Evolutionary conservation across 345 rosid genomes (phyloP), one percentile per base, ranked within the genome.

Genomic region (Lepidium didymum): DNA sequence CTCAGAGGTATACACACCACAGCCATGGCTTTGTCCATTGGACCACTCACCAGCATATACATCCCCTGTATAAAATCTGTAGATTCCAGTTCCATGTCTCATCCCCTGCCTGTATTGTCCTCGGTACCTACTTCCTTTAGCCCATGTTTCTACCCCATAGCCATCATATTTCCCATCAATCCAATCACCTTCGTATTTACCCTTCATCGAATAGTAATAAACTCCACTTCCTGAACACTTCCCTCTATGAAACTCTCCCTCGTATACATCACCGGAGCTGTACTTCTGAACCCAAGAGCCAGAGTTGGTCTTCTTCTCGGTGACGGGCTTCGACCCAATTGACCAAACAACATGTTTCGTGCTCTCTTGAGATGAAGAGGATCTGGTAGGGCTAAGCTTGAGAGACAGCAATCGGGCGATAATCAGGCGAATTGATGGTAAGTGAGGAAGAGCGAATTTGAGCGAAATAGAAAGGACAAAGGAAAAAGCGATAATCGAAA

Each of bases 1-100:
- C 71, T 79, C 85, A 72, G 94, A 87, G 55, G 86, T 84, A 58
- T 87, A 89, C 33, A 81, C 86, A 60, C 96, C 96, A 77, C 81
- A 80, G 2, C 96, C 96, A 70, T 90, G 96, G 27, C 90, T 82
- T 80, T 87, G 96, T 46, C 96, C 96, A 75, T 87, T 84, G 60
- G 81, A 87, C 96, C 96, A 90, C 62, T 87, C 96, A 45, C 96
- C 96, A 45, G 87, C 84, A 81, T 90, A 90, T n/a, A 85, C 81
- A 75, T 85, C 93, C 19, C 96, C 96, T 4, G 89, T 87, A 70
- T 82, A 90, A 62, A 84, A 85, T 63, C 91, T 81, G 43, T 87
- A 90, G 31, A 87, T 83, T 9, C 96, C 96, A 70, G 84, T 75
- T 35, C 96, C 96, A 83, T 87, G 90, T 74, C 94, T 90, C 83